Percentiles rank a stretch among this genome's conserved stretches.
Conservation (phyloP, 2,329 filamentous ascomycete genomes). For the Aureobasidium sp. region DNA sequence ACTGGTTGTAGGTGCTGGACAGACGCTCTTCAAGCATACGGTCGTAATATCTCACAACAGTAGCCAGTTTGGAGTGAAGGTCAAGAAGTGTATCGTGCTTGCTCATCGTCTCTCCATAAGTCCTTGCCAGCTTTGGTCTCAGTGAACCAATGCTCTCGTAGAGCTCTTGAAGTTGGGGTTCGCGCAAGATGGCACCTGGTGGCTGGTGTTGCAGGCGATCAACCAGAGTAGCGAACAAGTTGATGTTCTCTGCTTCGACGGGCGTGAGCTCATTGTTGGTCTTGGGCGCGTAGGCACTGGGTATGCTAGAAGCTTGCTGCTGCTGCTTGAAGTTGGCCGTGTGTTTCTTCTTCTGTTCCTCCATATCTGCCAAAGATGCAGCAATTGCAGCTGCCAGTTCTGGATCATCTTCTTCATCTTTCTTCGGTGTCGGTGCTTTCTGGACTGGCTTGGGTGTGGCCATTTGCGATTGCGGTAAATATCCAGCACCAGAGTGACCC, state of each 20-base stretch:
- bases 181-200: slow-evolving; percentile 88
- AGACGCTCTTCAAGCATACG: slow-evolving; percentile 94
- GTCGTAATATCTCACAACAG: slow-evolving; percentile 95
- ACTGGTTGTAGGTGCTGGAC: slow-evolving; percentile 84
- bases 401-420: slow-evolving; percentile 76
- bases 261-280: slow-evolving; percentile 81
- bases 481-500: slow-evolving; percentile 59
- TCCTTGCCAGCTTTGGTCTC: slow-evolving; percentile 85
- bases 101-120: slow-evolving; percentile 98
- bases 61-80: slow-evolving; percentile 88
- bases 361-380: slow-evolving; percentile 91
- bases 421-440: slow-evolving; percentile 28
- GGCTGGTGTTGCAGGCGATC: slow-evolving; percentile 92
- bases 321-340: slow-evolving; percentile 76
- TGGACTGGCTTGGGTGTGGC: slow-evolving; percentile 27
- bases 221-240: slow-evolving; percentile 86
- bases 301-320: slow-evolving; percentile 27
- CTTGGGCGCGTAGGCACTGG: slow-evolving; percentile 55
- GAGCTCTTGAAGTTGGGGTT: slow-evolving; percentile 95
- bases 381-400: slow-evolving; percentile 93
- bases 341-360: slow-evolving; percentile 92
- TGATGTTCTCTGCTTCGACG: slow-evolving; percentile 95
- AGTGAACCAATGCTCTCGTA: slow-evolving; percentile 96
- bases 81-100: slow-evolving; percentile 96
- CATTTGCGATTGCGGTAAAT: slow-evolving; percentile 56